Base-by-base conservation (phyloP, 1,284 basidiomycete species). In the Stygiomarasmius scandens region DNA sequence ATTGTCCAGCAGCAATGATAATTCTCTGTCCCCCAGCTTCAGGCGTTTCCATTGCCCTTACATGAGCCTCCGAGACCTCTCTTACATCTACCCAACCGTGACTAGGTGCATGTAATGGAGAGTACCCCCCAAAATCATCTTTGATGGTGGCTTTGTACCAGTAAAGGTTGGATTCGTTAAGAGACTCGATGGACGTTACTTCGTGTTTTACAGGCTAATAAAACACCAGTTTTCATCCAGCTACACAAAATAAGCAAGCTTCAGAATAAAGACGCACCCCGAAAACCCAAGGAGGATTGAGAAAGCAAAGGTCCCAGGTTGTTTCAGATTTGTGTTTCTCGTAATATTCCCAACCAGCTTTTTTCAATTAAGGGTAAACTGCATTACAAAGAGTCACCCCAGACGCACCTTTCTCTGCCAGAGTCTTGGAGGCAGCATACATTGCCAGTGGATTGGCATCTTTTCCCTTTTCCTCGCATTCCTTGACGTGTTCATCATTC, bases 341-440 rank as follows among this genome's bases (percentile, higher is more conserved):
- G 57, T 83, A 74, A 55, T 86, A 86, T 44, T 82, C 75, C 84
- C 83, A 86, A 4, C 45, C 52, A 22, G 56, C 56, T 58, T n/a
- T n/a, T n/a, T n/a, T n/a, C n/a, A n/a, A n/a, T n/a, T n/a, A n/a
- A n/a, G n/a, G n/a, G n/a, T n/a, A n/a, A n/a, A n/a, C n/a, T n/a
- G n/a, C n/a, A n/a, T n/a, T n/a, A n/a, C n/a, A n/a, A n/a, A n/a
- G n/a, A n/a, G n/a, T n/a, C n/a, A n/a, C n/a, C n/a, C n/a, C n/a
- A n/a, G n/a, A n/a, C n/a, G n/a, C 63, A 80, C 80, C 81, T 61
- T 70, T 74, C 69, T 94, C 91, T 1, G 90, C 89, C 1, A 93
- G 73, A 3, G 81, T 84, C 76, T 93, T 93, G 23, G 80, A 82
- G 14, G 80, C 82, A 45, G 75, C 70, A 66, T 89, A 90, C 65